Evolutionary conservation across 257 asterid species (phyloP), one percentile per base, ranked within the genome.

Genomic region (Solanum etuberosum): DNA sequence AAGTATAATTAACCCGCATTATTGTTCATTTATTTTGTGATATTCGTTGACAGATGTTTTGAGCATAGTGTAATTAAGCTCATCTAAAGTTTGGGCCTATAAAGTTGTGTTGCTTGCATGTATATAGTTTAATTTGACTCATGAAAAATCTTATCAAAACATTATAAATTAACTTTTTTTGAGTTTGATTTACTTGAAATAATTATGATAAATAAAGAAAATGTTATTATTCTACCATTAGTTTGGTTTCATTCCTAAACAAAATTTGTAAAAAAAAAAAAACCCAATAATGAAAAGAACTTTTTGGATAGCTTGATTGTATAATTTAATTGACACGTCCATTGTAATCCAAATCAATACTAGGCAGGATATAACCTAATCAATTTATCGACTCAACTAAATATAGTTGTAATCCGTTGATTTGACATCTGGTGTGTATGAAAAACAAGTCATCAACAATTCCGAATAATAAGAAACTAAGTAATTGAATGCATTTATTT

Each of bases 351-450:
- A n/a, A 23, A 14, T 2, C 4, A 76, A 76, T 5, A 76, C 4
- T 38, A 5, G 13, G 21, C 4, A 2, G 3, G 10, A 5, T 38
- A 37, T 21, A 37, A 6, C 16, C 3, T 40, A 10, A 21, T 37
- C 0, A 3, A n/a, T 38, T n/a, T 68, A 68, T 29, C 2, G 9
- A 38, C 7, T 3, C n/a, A 2, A 5, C 6, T 12, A 74, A 38
- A 38, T 38, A 74, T 74, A 31, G 0, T 0, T 0, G 0, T 1
- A 14, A 68, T 11, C 2, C 1, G 0, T 2, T 9, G 3, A 70
- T 31, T 68, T 70, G 13, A 7, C 12, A 31, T 51, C 3, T 51
- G 0, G 0, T 13, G 23, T 18, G 2, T 51, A 51, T 9, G 29
- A 18, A 15, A 35, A 35, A 34, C 31, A 71, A 7, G 46, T 9